phyloP scores from a whole-genome alignment of 139 green algal genomes.

The Coelastrella sp. region DNA sequence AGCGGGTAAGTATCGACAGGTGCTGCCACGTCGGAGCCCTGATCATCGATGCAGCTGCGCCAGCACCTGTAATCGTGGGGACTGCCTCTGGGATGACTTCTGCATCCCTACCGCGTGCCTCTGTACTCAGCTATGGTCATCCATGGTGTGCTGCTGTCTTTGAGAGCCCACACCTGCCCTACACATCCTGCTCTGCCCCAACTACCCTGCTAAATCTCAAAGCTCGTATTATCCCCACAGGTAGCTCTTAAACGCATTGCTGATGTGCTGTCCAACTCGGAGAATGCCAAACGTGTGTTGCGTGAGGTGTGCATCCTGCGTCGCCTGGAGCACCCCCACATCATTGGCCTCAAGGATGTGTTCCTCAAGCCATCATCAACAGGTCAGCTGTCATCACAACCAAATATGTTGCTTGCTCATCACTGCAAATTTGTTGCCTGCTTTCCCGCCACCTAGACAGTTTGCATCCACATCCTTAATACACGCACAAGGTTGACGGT shows the following conservation, averaged over 20 bases:
- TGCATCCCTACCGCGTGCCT: too few relatives aligned
- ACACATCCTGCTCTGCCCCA: too few relatives aligned
- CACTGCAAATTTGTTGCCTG: too few relatives aligned
- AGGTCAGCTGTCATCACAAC: slow-evolving; percentile 47
- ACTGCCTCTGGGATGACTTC: too few relatives aligned
- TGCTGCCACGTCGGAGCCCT: neutral
- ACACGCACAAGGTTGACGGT: too few relatives aligned
- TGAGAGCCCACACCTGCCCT: too few relatives aligned
- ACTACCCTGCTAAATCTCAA: neutral
- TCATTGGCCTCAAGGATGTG: slow-evolving; percentile 81
- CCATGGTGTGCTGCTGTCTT: too few relatives aligned
- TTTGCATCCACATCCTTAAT: too few relatives aligned
- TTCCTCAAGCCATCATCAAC: slow-evolving; percentile 79
- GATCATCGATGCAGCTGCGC: neutral
- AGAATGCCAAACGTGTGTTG: slow-evolving; percentile 89
- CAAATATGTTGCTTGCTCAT: too few relatives aligned
- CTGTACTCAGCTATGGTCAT: too few relatives aligned
- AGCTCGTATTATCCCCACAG: neutral
- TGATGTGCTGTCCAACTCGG: slow-evolving; percentile 81
- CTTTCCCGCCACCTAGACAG: too few relatives aligned
- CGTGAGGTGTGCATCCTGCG: slow-evolving; percentile 94
- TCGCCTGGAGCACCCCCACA: slow-evolving; percentile 86
- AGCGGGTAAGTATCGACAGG: slow-evolving; percentile 61
- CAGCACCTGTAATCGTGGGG: too few relatives aligned
- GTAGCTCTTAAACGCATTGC: slow-evolving; percentile 89